These are phyloP conservation scores for Setaria italica DNA, from an alignment of 202 grass and related monocot genomes.

Conservation along the genomic window DNA sequence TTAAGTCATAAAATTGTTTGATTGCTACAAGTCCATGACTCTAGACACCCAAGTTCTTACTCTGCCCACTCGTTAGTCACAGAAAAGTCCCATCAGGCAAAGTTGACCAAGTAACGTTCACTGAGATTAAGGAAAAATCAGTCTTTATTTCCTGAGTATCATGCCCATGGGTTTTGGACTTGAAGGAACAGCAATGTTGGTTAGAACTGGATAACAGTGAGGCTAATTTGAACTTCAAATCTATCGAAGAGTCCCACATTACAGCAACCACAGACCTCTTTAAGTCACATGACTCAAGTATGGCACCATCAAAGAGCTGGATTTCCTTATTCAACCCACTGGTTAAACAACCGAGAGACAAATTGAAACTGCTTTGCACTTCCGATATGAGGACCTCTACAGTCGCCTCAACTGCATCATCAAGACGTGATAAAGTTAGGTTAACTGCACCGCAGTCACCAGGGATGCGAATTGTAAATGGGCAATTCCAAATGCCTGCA, in stretches of 20 bases:
- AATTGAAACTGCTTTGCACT: slow-evolving; percentile 14
- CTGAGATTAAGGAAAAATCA: neutral
- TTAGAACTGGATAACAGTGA: neutral
- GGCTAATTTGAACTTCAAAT: neutral
- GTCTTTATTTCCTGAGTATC: slow-evolving; percentile 30
- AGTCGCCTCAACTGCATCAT: slow-evolving; percentile 11
- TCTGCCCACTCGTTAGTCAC: too few relatives aligned
- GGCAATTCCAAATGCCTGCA: neutral
- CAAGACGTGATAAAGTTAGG: neutral
- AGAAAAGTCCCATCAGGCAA: neutral
- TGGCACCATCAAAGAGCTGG: neutral
- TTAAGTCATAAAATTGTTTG: too few relatives aligned
- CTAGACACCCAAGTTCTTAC: too few relatives aligned
- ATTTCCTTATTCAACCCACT: neutral
- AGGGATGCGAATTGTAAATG: neutral
- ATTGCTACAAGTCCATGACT: too few relatives aligned
- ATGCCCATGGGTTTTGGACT: slow-evolving; percentile 11
- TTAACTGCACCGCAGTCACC: neutral
- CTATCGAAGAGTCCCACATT: neutral
- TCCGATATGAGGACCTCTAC: neutral
- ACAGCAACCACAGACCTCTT: neutral
- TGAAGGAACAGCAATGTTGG: neutral
- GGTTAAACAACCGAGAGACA: neutral
- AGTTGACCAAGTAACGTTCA: slow-evolving; percentile 9
- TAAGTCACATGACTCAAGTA: neutral